Evolutionary conservation across 2,329 filamentous ascomycete genomes (phyloP).

Genomic region (Neoscytalidium dimidiatum): DNA sequence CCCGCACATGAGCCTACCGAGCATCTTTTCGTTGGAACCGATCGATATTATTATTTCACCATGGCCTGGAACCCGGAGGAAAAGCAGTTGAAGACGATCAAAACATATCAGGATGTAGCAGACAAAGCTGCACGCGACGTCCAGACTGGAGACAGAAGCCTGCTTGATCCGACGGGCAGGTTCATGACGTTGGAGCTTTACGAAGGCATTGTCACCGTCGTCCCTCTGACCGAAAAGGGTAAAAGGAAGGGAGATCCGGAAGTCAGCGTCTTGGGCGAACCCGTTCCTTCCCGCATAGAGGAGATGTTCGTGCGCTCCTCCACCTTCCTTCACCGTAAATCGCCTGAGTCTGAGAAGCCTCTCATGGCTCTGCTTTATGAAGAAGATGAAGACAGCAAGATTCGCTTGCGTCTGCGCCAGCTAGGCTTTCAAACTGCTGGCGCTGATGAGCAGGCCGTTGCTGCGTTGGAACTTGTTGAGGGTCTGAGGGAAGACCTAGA

Average conservation of each 20-base stretch:
- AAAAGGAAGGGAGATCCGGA: constrained; percentile 54
- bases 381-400: constrained; percentile 57
- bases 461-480: constrained; percentile 56
- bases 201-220: constrained; percentile 66
- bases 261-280: constrained; percentile 61
- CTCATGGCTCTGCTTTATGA: constrained; percentile 67
- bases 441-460: constrained; percentile 47
- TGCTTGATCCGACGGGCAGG: constrained; percentile 77
- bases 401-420: constrained; percentile 58
- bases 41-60: constrained; percentile 88
- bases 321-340: constrained; percentile 62
- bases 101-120: constrained; percentile 61
- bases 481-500: constrained; percentile 58
- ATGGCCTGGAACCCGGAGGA: constrained; percentile 72
- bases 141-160: constrained; percentile 78
- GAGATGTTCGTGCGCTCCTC: constrained; percentile 69
- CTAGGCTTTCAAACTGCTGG: constrained; percentile 51
- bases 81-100: constrained; percentile 56
- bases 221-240: constrained; percentile 59
- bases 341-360: constrained; percentile 50
- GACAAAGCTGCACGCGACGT: constrained; percentile 69
- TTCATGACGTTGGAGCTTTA: constrained; percentile 69
- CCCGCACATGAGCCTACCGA: constrained; percentile 75
- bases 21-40: constrained; percentile 89
- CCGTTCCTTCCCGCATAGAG: constrained; percentile 62